Base-by-base conservation (phyloP, 495 filamentous ascomycete genomes). In the Emericellopsis terricola region DNA sequence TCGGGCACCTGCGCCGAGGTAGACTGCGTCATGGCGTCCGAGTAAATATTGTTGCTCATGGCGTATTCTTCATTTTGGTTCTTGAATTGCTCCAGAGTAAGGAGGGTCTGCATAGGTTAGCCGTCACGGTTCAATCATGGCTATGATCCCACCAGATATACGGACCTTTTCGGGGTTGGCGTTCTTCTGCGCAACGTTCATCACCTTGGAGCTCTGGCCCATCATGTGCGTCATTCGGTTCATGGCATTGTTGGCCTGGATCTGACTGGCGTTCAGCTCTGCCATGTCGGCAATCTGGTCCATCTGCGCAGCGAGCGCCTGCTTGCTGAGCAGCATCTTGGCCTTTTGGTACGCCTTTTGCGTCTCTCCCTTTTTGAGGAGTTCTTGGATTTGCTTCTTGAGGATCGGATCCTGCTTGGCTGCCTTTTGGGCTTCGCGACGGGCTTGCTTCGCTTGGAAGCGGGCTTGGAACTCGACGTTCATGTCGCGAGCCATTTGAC, bases 371-470 rank as follows among this genome's bases (percentile, higher is more conserved):
- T 65, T 65, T 46, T 64, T 70, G 52, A 64, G 78, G 60, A 62
- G 70, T 60, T 78, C 83, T 51, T 87, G 82, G 45, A 87, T 66
- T 54, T 86, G 83, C 47, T 76, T 71, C 60, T 83, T 82, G 52
- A 86, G 71, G 17, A 73, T 62, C 38, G 71, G 76, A 51, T 85
- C 81, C 51, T 86, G 81, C 54, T 85, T 85, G 35, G 72, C 69
- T 13, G 81, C 81, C 51, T 83, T 85, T 38, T 69, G 69, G 8
- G 81, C 75, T 59, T 87, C 80, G 41, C 81, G 63, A 37, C 81
- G 81, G 35, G 83, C 68, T 53, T 82, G 76, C 52, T 86, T 86
- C 15, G 81, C 73, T 38, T 82, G 84, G 62, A 87, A 84, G 78
- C 85, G 47, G 15, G 58, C 58, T 41, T 65, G 62, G 46, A 65